These are phyloP conservation scores for Globisporangium echinulatum DNA, from an alignment of 352 stramenopile species.

Conservation along the genomic window DNA sequence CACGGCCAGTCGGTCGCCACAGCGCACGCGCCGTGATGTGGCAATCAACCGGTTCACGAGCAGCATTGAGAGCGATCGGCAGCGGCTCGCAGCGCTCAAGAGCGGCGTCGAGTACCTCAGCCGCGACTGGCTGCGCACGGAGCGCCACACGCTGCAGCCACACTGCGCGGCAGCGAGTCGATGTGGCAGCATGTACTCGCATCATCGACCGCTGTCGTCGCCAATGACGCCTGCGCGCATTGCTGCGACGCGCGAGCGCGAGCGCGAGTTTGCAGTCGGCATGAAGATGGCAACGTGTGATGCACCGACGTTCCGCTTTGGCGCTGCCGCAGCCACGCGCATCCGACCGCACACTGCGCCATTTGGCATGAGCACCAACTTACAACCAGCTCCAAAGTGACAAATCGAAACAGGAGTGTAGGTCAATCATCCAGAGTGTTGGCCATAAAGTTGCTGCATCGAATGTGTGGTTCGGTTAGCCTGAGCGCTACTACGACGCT, in stretches of 20 bases:
- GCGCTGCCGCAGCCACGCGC: background rate
- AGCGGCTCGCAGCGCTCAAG: constrained; percentile 10
- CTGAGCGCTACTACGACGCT: background rate
- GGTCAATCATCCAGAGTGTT: too few relatives aligned
- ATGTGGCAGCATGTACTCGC: constrained; percentile 5
- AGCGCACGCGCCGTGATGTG: constrained; percentile 1
- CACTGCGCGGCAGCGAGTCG: background rate
- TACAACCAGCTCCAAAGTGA: too few relatives aligned
- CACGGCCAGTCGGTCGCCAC: background rate
- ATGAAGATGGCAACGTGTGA: constrained; percentile 13
- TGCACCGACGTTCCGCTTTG: constrained; percentile 10
- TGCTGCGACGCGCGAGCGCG: constrained; percentile 7
- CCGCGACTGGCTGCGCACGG: constrained; percentile 8
- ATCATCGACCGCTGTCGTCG: constrained; percentile 5
- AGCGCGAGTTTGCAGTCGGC: constrained; percentile 12
- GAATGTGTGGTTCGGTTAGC: background rate
- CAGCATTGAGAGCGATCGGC: constrained; percentile 3
- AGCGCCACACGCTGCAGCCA: background rate
- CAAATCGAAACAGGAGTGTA: too few relatives aligned
- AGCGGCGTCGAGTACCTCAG: constrained; percentile 7
- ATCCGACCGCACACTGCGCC: constrained; percentile 10
- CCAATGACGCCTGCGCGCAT: constrained; percentile 6
- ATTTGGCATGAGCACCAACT: too few relatives aligned
- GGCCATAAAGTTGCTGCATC: too few relatives aligned
- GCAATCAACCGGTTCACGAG: background rate